Evolutionary conservation across 1,139 yeast genomes (phyloP), one percentile per base, ranked within the genome.

Genomic region (Nematodospora anomalae): DNA sequence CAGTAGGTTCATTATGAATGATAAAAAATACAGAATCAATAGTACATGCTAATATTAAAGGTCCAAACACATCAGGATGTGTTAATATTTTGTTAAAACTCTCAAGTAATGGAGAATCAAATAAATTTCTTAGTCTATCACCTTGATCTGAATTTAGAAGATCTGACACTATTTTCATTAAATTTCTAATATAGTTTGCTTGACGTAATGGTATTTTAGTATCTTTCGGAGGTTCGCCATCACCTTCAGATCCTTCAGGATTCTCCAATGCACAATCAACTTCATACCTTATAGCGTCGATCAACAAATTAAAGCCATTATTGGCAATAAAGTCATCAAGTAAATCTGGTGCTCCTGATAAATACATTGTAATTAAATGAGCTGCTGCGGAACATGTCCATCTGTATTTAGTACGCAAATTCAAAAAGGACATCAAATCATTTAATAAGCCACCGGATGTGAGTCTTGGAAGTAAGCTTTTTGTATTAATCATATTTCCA

Each of bases 1-100:
- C 88, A 0, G 97, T 88, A 3, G 97, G 96, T 51, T 90, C 97
- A 47, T 85, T 86, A 54, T 90, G 94, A 32, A 90, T 79, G 45
- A 89, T 86, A 23, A 77, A 76, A 32, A 83, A 76, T 16, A 89
- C 73, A 14, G 83, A 76, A 46, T 80, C 85, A 26, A 90, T 60
- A 0, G 88, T 74, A 13, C 77, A 68, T 0, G 88, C 71, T 13
- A 86, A 60, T n/a, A 87, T 62, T 15, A 78, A 72, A 22, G 81
- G 79, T 0, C 96, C 96, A 64, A 89, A 87, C 0, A 76, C 57
- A 1, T 58, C 49, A 1, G 84, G 79, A 50, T 85, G 67, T n/a
- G 58, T 50, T 11, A 90, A 52, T 3, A 90, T 74, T 38, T 65
- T 69, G 44, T 79, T 82, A 46, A 89, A 66, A 23, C 85, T 73